Percentiles rank a stretch among this genome's conserved stretches.
Evolutionary conservation across 306 rosid species (phyloP).

Genomic region (Sophora flavescens): DNA sequence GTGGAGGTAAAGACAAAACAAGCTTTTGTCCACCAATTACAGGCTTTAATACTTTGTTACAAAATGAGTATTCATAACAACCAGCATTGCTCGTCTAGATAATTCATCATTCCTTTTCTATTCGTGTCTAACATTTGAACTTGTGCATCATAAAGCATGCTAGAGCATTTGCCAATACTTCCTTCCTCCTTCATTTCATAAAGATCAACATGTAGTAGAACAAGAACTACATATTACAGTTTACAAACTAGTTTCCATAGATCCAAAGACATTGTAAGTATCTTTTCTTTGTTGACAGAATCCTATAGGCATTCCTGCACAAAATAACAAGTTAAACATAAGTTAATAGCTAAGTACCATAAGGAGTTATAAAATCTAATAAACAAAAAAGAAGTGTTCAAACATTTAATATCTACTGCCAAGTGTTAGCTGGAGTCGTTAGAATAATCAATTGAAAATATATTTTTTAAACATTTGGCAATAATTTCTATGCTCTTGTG

Average conservation of each 20-base stretch:
- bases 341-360: not conserved
- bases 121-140: constrained; percentile 30
- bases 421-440: not conserved
- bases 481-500: not conserved
- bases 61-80: no score
- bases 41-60: no score
- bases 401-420: not conserved
- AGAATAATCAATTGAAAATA: not conserved
- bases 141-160: constrained; percentile 27
- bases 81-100: no score
- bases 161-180: not conserved
- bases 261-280: constrained; percentile 2
- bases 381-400: not conserved
- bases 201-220: not conserved
- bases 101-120: constrained; percentile 10
- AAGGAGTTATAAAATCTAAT: not conserved
- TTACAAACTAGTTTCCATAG: constrained; percentile 9
- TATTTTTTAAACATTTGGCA: not conserved
- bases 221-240: not conserved
- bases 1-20: no score
- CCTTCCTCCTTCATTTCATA: not conserved
- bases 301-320: not conserved
- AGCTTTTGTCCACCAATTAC: no score
- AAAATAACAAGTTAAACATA: not conserved
- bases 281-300: not conserved